Evolutionary conservation across 306 rosid genomes (phyloP), one percentile per base, ranked within the genome.

Genomic region (Ammopiptanthus mongolicus): DNA sequence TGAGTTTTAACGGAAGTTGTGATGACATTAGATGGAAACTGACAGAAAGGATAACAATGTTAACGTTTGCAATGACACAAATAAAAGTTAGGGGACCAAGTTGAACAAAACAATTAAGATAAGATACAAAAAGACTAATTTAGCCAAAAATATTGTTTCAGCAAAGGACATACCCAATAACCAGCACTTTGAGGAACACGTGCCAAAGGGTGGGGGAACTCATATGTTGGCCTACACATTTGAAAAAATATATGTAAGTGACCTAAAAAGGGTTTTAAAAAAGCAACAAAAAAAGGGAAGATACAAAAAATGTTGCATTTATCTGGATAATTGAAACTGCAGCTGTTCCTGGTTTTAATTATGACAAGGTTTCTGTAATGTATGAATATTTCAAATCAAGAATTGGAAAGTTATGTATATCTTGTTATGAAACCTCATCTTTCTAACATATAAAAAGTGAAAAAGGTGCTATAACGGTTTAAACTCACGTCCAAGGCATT

Each of bases 401-500:
- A 73, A 57, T 37, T 5, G 44, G 58, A 66, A 76, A 78, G 71
- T 15, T 52, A 56, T 63, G 5, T 61, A 61, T 60, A 55, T 62
- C 33, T 25, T 13, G 58, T 31, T 31, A 71, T 71, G 60, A 55
- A 80, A 67, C 47, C 23, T 62, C 62, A 36, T 68, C 78, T 62
- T 57, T 59, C 69, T 47, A 57, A n/a, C 44, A 59, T 57, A 51
- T 57, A 48, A 55, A 72, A 74, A 61, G 48, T 8, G 66, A 74
- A 33, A 7, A 41, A 44, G 62, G n/a, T 25, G 39, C 53, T 25
- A 57, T 47, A 48, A 75, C 42, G 75, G 41, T 76, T 31, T 29
- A 65, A 80, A 88, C 98, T 88, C 80, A 95, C 99, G 99, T 95
- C 99, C 99, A 95, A 56, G 99, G 99, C 99, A 95, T 95, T 51